A percentile compares a stretch with the other conserved stretches of the same genome.
These are phyloP conservation scores for Leishmania tarentolae DNA, from an alignment of 208 protist species.

Conservation along the genomic window DNA sequence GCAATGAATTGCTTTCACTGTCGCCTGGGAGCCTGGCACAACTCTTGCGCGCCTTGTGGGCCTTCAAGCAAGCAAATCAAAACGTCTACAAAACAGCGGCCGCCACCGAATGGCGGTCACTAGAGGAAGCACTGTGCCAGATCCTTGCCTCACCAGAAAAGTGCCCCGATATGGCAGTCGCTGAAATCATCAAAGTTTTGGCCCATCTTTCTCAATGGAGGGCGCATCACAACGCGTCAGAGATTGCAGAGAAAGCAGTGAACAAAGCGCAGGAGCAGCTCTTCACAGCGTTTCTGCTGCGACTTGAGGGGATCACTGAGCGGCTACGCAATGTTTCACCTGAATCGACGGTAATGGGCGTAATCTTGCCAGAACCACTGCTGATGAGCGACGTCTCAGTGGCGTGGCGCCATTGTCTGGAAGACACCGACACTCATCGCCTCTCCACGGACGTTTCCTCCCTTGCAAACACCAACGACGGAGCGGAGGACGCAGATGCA, in stretches of 20 bases:
- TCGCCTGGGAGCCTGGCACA: conserved; percentile 3
- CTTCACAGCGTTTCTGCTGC: neutral
- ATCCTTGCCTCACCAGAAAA: conserved; percentile 1
- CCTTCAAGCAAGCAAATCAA: neutral
- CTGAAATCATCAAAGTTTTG: neutral
- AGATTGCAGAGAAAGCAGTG: too few relatives aligned
- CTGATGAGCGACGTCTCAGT: neutral
- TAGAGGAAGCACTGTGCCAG: conserved; percentile 1
- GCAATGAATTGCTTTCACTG: neutral
- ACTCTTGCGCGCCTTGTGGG: conserved; percentile 11
- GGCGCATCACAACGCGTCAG: neutral
- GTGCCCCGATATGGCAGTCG: neutral
- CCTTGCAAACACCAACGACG: neutral
- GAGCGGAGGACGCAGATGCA: neutral
- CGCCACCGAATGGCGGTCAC: neutral
- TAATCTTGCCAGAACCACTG: conserved; percentile 2
- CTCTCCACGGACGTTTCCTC: neutral
- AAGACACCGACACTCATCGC: too few relatives aligned
- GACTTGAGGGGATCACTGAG: neutral
- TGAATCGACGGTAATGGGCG: neutral
- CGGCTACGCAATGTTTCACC: neutral
- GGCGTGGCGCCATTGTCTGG: neutral
- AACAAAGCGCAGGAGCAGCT: neutral
- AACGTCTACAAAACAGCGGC: neutral
- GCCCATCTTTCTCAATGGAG: neutral